phyloP scores from a whole-genome alignment of 768 basidiomycete species.

The Hirschioporus abietinus region DNA sequence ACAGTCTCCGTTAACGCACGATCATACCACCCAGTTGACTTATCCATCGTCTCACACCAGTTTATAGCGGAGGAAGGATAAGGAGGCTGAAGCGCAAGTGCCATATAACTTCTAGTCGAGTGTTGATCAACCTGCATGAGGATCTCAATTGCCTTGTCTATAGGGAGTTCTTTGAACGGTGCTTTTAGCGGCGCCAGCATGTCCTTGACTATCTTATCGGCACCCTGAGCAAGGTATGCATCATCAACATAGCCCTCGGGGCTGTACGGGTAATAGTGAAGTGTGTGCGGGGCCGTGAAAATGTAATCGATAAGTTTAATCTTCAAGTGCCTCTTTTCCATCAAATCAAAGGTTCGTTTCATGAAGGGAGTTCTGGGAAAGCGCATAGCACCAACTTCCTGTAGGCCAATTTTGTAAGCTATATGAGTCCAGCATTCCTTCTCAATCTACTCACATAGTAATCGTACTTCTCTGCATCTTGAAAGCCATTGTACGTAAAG shows the following conservation, averaged over 20 bases:
- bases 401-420: no score
- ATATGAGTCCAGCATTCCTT: no score
- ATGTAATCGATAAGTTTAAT: no score
- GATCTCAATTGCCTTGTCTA: no score
- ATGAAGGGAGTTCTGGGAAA: slow-evolving; percentile 17
- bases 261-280: no score
- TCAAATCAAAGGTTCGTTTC: slow-evolving; percentile 15
- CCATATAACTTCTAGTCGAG: slow-evolving; percentile 23
- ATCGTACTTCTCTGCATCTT: slow-evolving; percentile 1
- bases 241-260: no score
- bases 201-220: no score
- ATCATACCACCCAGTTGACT: slow-evolving; percentile 28
- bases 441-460: slow-evolving; percentile 4
- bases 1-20: slow-evolving; percentile 29
- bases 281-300: no score
- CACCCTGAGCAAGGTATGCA: no score
- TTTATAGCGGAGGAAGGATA: slow-evolving; percentile 15
- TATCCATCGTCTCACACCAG: slow-evolving; percentile 30
- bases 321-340: neutral
- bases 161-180: no score
- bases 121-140: slow-evolving; percentile 20
- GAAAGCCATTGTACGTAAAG: slow-evolving; percentile 13
- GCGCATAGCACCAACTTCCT: slow-evolving; percentile 23
- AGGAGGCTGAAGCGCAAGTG: slow-evolving; percentile 11
- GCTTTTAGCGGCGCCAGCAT: no score